Conservation (phyloP, 768 basidiomycete species). For the Collybia sp. region DNA sequence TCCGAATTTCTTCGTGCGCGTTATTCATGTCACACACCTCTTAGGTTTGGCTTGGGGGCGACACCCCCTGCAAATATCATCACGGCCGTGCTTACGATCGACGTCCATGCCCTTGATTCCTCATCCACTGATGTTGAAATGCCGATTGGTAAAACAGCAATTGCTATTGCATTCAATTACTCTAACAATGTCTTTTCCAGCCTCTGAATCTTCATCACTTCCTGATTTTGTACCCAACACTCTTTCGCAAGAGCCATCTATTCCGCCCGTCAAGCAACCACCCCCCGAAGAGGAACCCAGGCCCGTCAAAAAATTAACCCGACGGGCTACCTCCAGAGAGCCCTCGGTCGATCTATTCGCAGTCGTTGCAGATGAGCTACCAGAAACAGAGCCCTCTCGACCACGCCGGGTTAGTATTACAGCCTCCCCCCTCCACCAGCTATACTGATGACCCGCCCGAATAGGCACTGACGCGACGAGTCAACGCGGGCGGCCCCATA, state of each 20-base stretch:
- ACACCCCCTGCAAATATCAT: constrained; percentile 43
- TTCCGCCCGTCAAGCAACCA: constrained; percentile 19
- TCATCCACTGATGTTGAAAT: constrained; percentile 6
- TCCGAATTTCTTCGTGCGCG: neutral
- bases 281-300: constrained; percentile 7
- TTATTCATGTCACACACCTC: neutral
- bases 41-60: constrained; percentile 38
- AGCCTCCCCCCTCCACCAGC: constrained; percentile 24
- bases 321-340: constrained; percentile 35
- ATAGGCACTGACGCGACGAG: constrained; percentile 41
- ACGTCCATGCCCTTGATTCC: constrained; percentile 24
- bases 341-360: constrained; percentile 20
- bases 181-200: constrained; percentile 5
- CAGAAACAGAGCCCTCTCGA: constrained; percentile 7
- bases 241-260: constrained; percentile 44
- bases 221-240: constrained; percentile 52
- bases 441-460: constrained; percentile 9
- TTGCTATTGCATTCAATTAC: neutral
- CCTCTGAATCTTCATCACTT: constrained; percentile 28
- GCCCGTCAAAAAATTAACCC: constrained; percentile 21
- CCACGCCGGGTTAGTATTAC: constrained; percentile 12
- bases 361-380: neutral
- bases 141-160: constrained; percentile 9
- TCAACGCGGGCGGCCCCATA: constrained; percentile 27
- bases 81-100: constrained; percentile 39